Evolutionary conservation across 208 protist genomes (phyloP).

Genomic region (Porcisia deanei): DNA sequence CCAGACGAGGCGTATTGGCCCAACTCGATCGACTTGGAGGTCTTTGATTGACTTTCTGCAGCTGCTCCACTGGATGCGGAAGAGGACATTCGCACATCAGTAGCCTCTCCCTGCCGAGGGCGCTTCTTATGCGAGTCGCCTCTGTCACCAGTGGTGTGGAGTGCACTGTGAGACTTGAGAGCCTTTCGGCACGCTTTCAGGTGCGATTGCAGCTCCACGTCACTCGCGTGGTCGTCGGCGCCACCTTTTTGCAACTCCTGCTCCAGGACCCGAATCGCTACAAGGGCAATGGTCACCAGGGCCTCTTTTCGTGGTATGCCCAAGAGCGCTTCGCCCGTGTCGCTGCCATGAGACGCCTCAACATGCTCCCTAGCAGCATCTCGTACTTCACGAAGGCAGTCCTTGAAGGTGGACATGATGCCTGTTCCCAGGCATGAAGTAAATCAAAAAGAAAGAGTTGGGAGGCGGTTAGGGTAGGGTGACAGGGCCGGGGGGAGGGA

Average conservation of each 20-base stretch:
- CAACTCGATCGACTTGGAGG: constrained; percentile 35
- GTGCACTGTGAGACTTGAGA: constrained; percentile 33
- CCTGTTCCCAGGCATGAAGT: background rate
- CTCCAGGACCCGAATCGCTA: constrained; percentile 50
- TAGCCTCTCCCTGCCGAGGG: constrained; percentile 10
- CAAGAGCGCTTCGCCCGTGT: constrained; percentile 4
- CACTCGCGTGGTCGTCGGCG: background rate
- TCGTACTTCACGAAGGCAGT: constrained; percentile 21
- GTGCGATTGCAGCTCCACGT: constrained; percentile 14
- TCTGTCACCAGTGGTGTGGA: background rate
- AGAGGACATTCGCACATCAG: background rate
- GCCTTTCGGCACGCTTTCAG: constrained; percentile 50
- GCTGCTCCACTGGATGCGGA: background rate
- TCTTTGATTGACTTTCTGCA: background rate
- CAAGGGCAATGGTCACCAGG: constrained; percentile 40
- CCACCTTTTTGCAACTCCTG: constrained; percentile 10
- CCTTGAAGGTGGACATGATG: constrained; percentile 27
- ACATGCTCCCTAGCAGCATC: constrained; percentile 24
- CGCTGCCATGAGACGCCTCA: constrained; percentile 18
- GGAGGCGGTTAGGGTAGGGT: background rate
- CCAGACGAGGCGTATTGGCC: constrained; percentile 72
- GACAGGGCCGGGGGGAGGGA: background rate
- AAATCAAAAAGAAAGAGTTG: background rate
- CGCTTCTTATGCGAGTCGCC: constrained; percentile 15
- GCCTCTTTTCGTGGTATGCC: constrained; percentile 30